phyloP scores from a whole-genome alignment of 1,284 basidiomycete species.

The Caloboletus firmus region DNA sequence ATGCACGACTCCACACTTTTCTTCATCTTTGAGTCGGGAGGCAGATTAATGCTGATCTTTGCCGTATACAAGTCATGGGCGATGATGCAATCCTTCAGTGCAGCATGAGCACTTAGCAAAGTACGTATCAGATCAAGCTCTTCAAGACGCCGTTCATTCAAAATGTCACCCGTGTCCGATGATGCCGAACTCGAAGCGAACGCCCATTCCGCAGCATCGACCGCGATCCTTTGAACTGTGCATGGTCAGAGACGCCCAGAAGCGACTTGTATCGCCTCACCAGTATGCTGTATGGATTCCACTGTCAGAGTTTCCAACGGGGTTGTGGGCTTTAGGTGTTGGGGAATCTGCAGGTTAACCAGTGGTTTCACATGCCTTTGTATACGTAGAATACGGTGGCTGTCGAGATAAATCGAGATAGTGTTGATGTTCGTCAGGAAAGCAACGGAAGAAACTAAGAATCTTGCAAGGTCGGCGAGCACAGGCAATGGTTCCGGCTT shows the following conservation, averaged over 20 bases:
- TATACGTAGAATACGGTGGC: neutral
- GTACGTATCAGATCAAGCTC: neutral
- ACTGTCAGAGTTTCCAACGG: neutral
- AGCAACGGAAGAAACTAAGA: neutral
- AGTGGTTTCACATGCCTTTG: neutral
- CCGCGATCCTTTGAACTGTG: slow-evolving; percentile 16
- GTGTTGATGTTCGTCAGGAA: neutral
- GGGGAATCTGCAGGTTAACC: neutral
- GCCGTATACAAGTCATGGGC: slow-evolving; percentile 20
- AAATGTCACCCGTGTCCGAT: neutral
- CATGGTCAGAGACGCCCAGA: neutral
- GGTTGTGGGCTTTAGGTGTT: neutral
- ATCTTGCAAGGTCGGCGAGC: slow-evolving; percentile 52
- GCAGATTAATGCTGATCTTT: slow-evolving; percentile 3
- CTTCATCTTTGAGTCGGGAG: slow-evolving; percentile 9
- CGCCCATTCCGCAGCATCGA: slow-evolving; percentile 13
- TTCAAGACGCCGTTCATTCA: slow-evolving; percentile 1
- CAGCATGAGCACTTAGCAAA: neutral
- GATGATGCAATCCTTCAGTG: neutral
- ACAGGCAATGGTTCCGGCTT: slow-evolving; percentile 69
- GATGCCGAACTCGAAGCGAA: neutral
- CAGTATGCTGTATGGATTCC: slow-evolving; percentile 10
- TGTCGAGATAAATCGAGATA: neutral
- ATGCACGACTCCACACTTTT: slow-evolving; percentile 12
- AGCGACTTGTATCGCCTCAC: neutral